Conservation (phyloP, 495 filamentous ascomycete species). For the Podospora conica region DNA sequence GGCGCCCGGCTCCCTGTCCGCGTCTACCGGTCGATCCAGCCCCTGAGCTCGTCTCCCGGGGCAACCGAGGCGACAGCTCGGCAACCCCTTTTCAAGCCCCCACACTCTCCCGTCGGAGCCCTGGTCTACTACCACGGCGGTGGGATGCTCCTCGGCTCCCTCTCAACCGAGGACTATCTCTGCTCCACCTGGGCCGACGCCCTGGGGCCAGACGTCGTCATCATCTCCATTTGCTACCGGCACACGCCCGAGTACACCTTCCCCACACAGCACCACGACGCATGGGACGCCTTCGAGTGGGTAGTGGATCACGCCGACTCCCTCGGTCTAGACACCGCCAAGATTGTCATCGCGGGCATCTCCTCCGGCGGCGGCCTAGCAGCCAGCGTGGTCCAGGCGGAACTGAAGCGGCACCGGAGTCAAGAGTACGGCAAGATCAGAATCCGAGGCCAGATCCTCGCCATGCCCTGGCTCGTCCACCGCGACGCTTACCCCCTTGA, state of each 20-base stretch:
- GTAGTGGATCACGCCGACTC: conserved; percentile 30
- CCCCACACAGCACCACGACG: conserved; percentile 43
- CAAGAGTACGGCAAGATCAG: conserved; percentile 15
- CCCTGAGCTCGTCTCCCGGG: not conserved
- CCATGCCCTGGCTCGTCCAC: conserved; percentile 37
- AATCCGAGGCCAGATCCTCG: conserved; percentile 39
- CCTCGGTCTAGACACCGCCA: conserved; percentile 31
- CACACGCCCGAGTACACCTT: conserved; percentile 40
- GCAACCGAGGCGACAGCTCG: not conserved
- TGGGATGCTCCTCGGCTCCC: conserved; percentile 42
- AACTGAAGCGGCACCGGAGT: conserved; percentile 9
- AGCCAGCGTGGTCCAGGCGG: conserved; percentile 34
- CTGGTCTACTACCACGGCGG: conserved; percentile 49
- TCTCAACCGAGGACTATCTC: conserved; percentile 42
- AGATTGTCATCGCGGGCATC: conserved; percentile 41
- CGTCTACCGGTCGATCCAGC: not conserved
- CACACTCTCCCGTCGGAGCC: not conserved
- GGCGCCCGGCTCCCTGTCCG: not conserved
- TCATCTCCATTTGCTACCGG: conserved; percentile 45
- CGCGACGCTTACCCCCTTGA: conserved; percentile 32
- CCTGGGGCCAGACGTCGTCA: conserved; percentile 19
- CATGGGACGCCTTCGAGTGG: conserved; percentile 45
- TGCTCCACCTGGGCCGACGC: conserved; percentile 35
- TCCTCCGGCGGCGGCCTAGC: conserved; percentile 44
- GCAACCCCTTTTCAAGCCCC: not conserved